These are phyloP conservation scores for Babesia gibsoni DNA, from an alignment of 169 alveolate species.

Conservation along the genomic window DNA sequence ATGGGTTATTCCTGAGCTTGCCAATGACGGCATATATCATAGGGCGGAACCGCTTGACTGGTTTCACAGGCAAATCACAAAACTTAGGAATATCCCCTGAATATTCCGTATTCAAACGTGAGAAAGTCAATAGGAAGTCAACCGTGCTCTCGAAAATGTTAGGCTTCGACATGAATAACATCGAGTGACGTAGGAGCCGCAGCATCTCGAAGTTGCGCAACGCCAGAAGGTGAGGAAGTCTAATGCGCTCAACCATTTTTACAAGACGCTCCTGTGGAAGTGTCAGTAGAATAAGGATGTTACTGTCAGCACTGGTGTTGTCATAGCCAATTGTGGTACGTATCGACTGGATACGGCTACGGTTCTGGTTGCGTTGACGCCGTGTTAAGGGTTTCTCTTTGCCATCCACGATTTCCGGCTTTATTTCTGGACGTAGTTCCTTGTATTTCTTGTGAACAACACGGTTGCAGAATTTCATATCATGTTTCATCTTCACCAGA, in stretches of 20 bases:
- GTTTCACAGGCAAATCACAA: conserved; percentile 17
- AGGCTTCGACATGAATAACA: conserved; percentile 50
- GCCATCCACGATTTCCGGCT: conserved; percentile 38
- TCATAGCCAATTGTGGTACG: conserved; percentile 54
- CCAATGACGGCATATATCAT: conserved; percentile 58
- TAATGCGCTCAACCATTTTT: conserved; percentile 41
- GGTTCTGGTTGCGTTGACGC: conserved; percentile 16
- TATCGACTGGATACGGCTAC: conserved; percentile 11
- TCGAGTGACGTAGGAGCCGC: conserved; percentile 45
- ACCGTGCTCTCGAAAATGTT: conserved; percentile 59
- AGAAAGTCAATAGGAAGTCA: conserved; percentile 45
- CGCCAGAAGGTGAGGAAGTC: conserved; percentile 47
- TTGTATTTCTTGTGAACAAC: conserved; percentile 36
- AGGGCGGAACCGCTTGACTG: conserved; percentile 42
- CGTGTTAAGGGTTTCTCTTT: conserved; percentile 13
- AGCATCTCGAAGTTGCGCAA: conserved; percentile 57
- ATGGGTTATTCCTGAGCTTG: conserved; percentile 39
- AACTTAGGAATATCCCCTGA: conserved; percentile 3
- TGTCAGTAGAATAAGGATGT: conserved; percentile 41
- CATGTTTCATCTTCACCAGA: conserved; percentile 49
- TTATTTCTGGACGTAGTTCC: conserved; percentile 32
- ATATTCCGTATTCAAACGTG: conserved; percentile 14
- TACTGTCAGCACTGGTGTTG: conserved; percentile 57
- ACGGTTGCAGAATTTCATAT: conserved; percentile 45
- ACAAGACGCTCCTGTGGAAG: conserved; percentile 40